Conservation (phyloP, 1,139 yeast species). For the Geotrichum phurueaensis region DNA sequence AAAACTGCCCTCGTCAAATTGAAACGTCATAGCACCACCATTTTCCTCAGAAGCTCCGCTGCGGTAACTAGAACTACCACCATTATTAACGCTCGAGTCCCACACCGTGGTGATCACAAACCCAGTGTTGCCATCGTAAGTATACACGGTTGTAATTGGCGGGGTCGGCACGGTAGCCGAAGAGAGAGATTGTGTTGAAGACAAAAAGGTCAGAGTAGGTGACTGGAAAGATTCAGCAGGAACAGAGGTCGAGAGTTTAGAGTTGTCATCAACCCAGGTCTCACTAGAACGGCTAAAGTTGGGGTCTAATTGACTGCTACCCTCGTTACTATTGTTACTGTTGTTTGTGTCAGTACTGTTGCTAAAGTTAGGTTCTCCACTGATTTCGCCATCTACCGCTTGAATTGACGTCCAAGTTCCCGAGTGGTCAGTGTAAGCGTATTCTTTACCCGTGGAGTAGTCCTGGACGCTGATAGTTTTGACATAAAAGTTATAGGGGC, state of each 20-base stretch:
- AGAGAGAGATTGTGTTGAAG: conserved; percentile 11
- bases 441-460: conserved; percentile 71
- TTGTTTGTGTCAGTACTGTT: background rate
- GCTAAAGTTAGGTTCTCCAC: conserved; percentile 22
- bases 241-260: background rate
- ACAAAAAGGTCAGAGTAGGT: background rate
- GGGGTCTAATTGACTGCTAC: background rate
- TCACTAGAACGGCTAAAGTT: background rate
- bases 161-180: conserved; percentile 8
- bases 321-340: background rate
- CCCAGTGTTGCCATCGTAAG: conserved; percentile 1
- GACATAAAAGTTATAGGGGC: conserved; percentile 66
- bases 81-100: conserved; percentile 1
- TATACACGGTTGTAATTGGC: conserved; percentile 1
- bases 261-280: background rate
- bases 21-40: conserved; percentile 9
- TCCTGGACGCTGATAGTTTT: conserved; percentile 60
- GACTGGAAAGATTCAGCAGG: background rate
- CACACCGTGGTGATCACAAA: conserved; percentile 11
- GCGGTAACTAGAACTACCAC: background rate
- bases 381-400: conserved; percentile 56
- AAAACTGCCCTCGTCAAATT: conserved; percentile 7
- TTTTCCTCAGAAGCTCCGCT: background rate
- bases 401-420: conserved; percentile 67
- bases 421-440: conserved; percentile 55